These are phyloP conservation scores for Xylaria sp. DNA, from an alignment of 2,329 filamentous ascomycete species.

Conservation along the genomic window DNA sequence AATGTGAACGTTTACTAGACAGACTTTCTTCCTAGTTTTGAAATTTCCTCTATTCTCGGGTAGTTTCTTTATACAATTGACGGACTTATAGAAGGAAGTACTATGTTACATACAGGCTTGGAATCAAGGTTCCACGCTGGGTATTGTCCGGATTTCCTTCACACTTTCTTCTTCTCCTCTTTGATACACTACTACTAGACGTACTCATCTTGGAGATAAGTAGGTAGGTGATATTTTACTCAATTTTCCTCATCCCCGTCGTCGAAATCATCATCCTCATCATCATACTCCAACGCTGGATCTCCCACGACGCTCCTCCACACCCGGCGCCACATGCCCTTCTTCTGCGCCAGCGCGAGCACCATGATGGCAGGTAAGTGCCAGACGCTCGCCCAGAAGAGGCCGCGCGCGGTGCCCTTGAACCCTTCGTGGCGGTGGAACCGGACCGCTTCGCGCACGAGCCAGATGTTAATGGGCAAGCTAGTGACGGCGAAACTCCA, in stretches of 20 bases:
- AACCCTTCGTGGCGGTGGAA: slow-evolving; percentile 83
- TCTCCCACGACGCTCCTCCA: slow-evolving; percentile 71
- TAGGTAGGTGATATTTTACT: too few relatives aligned
- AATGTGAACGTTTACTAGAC: too few relatives aligned
- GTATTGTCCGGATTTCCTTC: background rate
- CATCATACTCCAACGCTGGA: slow-evolving; percentile 60
- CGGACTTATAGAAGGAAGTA: slow-evolving; percentile 4
- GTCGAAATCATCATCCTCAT: slow-evolving; percentile 64
- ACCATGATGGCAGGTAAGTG: slow-evolving; percentile 90
- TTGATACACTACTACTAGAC: too few relatives aligned
- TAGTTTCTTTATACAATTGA: slow-evolving; percentile 20
- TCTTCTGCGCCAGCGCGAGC: slow-evolving; percentile 89
- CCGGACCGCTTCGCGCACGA: slow-evolving; percentile 75
- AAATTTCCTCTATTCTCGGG: background rate
- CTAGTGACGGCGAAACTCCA: slow-evolving; percentile 84
- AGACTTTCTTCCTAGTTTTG: too few relatives aligned
- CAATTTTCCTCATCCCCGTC: slow-evolving; percentile 44
- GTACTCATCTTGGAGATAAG: too few relatives aligned
- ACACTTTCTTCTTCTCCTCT: background rate
- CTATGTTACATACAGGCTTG: slow-evolving; percentile 24
- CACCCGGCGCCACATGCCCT: slow-evolving; percentile 85
- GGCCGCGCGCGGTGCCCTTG: slow-evolving; percentile 77
- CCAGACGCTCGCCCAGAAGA: slow-evolving; percentile 99
- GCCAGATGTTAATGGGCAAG: slow-evolving; percentile 83
- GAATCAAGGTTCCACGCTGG: background rate